Evolutionary conservation across 1,284 basidiomycete genomes (phyloP), one percentile per base, ranked within the genome.

Genomic region (Sporisorium scitamineum): DNA sequence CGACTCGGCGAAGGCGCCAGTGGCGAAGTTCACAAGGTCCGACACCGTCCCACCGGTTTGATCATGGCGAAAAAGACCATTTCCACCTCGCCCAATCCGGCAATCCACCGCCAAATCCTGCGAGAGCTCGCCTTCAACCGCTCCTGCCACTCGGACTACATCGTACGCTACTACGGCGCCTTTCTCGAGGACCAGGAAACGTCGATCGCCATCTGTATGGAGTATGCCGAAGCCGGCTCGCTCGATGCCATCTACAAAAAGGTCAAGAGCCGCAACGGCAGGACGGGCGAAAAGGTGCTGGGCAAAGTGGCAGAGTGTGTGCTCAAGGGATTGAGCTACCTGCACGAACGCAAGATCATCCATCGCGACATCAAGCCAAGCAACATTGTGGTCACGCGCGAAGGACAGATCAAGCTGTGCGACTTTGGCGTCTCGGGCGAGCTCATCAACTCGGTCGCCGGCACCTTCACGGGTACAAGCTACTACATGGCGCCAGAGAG

Each of bases 401-500:
- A 92, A 76, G 96, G 96, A 26, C 87, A 94, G 48, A 92, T 98
- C 84, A 97, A 96, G 87, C 88, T 99, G 10, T 92, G 91, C 85
- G 96, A 99, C 87, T 97, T 99, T 85, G 96, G 96, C 39, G 96
- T 99, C 9, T 96, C 94, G 20, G 96, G 96, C 27, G 94, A 97
- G 87, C 89, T 99, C 50, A 90, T 97, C 78, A 91, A 93, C 83
- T 96, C 94, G 26, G 87, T 93, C 61, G 96, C 96, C 0, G 93
- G 92, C 22, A 99, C 96, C 0, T 99, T 97, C 80, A 97, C 95
- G 0, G 96, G 96, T 2, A 98, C 96, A 3, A 94, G 93, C 80
- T 94, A 93, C 83, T 99, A 98, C 87, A 98, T 98, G 94, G 94
- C 95, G 92, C 96, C 96, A 48, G 96, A 98, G 86, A 90, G 96